Evolutionary conservation across 495 filamentous ascomycete genomes (phyloP).

Genomic region (Cryomyces minteri): DNA sequence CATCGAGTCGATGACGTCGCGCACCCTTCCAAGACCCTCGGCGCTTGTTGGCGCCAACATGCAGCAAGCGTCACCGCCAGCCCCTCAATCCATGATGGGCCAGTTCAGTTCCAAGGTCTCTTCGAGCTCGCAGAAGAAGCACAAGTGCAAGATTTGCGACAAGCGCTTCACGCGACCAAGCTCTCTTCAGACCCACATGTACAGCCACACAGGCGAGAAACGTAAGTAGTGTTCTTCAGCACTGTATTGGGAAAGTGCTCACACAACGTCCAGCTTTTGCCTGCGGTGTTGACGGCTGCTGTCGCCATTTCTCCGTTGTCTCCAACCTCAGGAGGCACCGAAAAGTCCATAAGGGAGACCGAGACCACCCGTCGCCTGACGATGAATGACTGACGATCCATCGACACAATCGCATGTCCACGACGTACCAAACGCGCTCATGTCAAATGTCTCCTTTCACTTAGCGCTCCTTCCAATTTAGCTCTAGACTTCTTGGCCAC

Average conservation of each 20-base stretch:
- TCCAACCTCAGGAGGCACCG: constrained; percentile 89
- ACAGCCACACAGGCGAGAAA: constrained; percentile 97
- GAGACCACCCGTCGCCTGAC: constrained; percentile 24
- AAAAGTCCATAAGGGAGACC: constrained; percentile 88
- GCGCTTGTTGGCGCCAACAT: constrained; percentile 43
- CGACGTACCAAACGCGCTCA: too few relatives aligned
- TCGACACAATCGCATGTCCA: too few relatives aligned
- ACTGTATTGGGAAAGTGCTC: constrained; percentile 13
- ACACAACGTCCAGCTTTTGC: constrained; percentile 49
- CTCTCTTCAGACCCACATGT: constrained; percentile 95
- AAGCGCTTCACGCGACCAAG: constrained; percentile 96
- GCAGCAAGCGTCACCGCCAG: constrained; percentile 36
- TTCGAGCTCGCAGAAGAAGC: constrained; percentile 95
- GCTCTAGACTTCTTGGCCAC: too few relatives aligned
- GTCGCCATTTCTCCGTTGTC: constrained; percentile 92
- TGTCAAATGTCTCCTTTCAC: too few relatives aligned
- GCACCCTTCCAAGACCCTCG: constrained; percentile 66
- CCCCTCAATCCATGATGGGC: constrained; percentile 94
- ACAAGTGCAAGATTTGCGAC: constrained; percentile 99
- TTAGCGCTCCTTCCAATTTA: too few relatives aligned
- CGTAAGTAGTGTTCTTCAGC: constrained; percentile 43
- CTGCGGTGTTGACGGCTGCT: constrained; percentile 89
- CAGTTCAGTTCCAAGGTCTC: constrained; percentile 96
- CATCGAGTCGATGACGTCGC: constrained; percentile 58
- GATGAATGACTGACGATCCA: constrained; percentile 3